These are phyloP conservation scores for Aspergillus hortae DNA, from an alignment of 2,329 filamentous ascomycete species.

Conservation along the genomic window DNA sequence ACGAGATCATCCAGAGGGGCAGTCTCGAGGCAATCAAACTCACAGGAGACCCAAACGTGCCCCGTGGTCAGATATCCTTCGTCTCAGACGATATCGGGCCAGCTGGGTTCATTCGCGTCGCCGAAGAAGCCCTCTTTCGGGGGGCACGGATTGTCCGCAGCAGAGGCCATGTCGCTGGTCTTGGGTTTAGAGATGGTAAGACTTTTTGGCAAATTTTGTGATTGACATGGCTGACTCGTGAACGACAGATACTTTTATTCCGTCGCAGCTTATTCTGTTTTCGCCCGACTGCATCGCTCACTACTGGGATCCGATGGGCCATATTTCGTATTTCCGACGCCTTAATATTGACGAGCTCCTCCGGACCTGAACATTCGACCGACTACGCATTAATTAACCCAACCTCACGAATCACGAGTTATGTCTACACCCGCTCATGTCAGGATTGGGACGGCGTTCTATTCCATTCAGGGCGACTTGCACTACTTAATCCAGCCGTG, in stretches of 20 bases:
- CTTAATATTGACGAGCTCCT: conserved; percentile 41
- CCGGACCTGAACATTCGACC: conserved; percentile 17
- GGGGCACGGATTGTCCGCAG: conserved; percentile 71
- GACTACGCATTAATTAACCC: neutral
- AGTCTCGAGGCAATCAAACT: conserved; percentile 81
- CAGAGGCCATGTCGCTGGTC: conserved; percentile 71
- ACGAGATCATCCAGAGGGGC: conserved; percentile 57
- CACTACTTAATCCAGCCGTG: too few species aligned
- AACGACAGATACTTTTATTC: conserved; percentile 53
- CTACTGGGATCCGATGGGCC: conserved; percentile 65
- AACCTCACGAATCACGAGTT: conserved; percentile 9
- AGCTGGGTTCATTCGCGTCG: conserved; percentile 59
- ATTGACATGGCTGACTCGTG: conserved; percentile 11
- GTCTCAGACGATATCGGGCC: conserved; percentile 72
- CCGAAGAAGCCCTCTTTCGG: conserved; percentile 65
- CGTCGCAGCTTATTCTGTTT: conserved; percentile 72
- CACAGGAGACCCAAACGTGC: conserved; percentile 87
- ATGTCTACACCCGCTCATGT: neutral
- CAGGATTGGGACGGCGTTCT: too few species aligned
- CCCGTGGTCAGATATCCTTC: conserved; percentile 80
- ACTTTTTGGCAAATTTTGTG: conserved; percentile 5
- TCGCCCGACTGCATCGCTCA: conserved; percentile 75
- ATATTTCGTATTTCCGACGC: conserved; percentile 44
- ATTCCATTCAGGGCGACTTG: too few species aligned
- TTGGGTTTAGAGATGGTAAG: conserved; percentile 70